Evolutionary conservation across 176 grass and related monocot genomes (phyloP), one percentile per base, ranked within the genome.

Genomic region (Tillandsia fasciculata): DNA sequence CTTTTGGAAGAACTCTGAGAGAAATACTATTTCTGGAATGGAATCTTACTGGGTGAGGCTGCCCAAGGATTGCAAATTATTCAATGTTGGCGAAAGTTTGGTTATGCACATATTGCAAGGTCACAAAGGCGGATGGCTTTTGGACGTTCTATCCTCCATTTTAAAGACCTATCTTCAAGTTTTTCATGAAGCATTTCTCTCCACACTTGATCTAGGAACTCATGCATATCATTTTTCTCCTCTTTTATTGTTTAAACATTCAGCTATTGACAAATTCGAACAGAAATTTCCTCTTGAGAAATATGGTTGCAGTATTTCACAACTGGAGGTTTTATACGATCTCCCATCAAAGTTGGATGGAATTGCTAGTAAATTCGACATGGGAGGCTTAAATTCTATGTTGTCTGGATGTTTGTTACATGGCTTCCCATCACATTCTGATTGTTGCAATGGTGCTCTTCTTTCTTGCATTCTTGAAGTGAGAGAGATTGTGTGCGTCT

Each of bases 391-490:
- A 74, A 74, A 79, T 52, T 81, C 48, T 79, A 83, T 72, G 52
- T 29, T 76, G 68, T 64, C 71, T 66, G 83, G 79, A 65, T 87
- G 84, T 70, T 68, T 97, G 70, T 85, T 92, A 69, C 93, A 97
- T 81, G 89, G 93, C 68, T 90, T 97, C 69, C 89, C 93, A 68
- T 82, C 80, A 61, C 80, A 85, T 73, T 80, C 59, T n/a, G 49
- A 66, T 70, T 87, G 79, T 66, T 83, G 71, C 74, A 83, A 87
- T 69, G 85, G 82, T 70, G 73, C 86, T 69, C 82, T 97, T 70
- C 82, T 92, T 76, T 97, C 89, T 89, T 97, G 86, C 70, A 75
- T 92, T 81, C 82, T 97, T 49, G 77, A 72, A 15, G 79, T 97
- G 87, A 77, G 83, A 71, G 89, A 92, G 26, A 78, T 92, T 51